Evolutionary conservation across 306 rosid genomes (phyloP).

Genomic region (Rubus idaeus): DNA sequence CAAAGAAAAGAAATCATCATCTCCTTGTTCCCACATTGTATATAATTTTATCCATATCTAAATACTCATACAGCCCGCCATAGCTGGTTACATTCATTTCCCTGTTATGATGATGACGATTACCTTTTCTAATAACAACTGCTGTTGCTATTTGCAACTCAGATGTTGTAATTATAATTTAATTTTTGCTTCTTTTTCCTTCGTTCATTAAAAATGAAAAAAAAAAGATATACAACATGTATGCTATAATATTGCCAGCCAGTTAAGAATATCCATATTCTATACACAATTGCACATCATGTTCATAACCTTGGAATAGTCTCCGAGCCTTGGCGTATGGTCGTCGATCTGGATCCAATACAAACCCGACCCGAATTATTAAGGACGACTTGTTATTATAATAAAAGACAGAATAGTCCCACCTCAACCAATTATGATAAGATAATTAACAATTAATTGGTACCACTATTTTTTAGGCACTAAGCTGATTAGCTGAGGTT

Average conservation of each 20-base stretch:
- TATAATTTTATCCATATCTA: constrained; percentile 28
- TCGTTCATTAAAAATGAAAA: neutral
- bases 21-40: constrained; percentile 26
- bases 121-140: constrained; percentile 24
- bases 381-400: neutral
- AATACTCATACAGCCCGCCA: constrained; percentile 15
- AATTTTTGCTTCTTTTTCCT: neutral
- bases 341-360: neutral
- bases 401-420: neutral
- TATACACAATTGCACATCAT: neutral
- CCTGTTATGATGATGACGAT: constrained; percentile 23
- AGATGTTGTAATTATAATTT: constrained; percentile 14
- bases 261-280: no score
- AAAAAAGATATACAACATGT: neutral
- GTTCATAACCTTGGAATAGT: neutral
- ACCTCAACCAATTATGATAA: neutral
- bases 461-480: neutral
- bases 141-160: constrained; percentile 34
- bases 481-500: neutral
- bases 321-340: neutral
- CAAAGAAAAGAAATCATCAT: constrained; percentile 7
- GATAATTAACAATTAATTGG: neutral
- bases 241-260: no score
- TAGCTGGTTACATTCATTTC: constrained; percentile 36
- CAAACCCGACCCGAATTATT: neutral